Evolutionary conservation across 1,284 basidiomycete species (phyloP), one percentile per base, ranked within the genome.

Genomic region (Jaminaea rosea): DNA sequence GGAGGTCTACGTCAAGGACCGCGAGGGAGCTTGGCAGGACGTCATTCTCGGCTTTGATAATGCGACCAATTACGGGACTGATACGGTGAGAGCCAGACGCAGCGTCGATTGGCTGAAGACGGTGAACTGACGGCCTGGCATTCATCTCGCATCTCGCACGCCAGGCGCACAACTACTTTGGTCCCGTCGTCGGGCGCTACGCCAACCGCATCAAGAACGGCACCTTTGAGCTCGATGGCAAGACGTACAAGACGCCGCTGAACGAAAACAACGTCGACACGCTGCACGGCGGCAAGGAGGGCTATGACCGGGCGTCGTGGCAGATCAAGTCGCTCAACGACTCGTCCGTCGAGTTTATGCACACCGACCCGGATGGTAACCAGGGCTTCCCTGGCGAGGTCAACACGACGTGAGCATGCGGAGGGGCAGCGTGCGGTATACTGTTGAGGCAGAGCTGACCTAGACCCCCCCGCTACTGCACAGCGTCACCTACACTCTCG

Each of bases 171-270:
- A 63, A 69, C 21, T 63, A 69, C 50, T 73, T 74, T 29, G 61
- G 63, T 1, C 65, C 67, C 10, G 50, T 63, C 26, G 65, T 69
- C 6, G 67, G 67, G 17, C 56, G 67, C 15, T 69, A 67, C 39
- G 65, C 65, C 26, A 69, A 67, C 46, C 59, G 67, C 24, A 69
- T 69, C 63, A 67, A 62, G 61, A 69, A 69, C 50, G 67, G 67
- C 10, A 67, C 67, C 9, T 69, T 66, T 46, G 54, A 53, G 45
- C 47, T 66, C 49, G 55, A 67, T 39, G 62, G 59, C 9, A 34
- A 53, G 39, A 64, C 53, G 2, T 68, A 60, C 37, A 31, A 60
- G 27, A 46, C 60, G 4, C 59, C 56, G 17, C 48, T 61, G 36
- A 62, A 63, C 53, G 63, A 66, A 49, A 60, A 64, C 26, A 31